These are phyloP conservation scores for Penicillium sp. DNA, from an alignment of 2,329 filamentous ascomycete species.

Conservation along the genomic window DNA sequence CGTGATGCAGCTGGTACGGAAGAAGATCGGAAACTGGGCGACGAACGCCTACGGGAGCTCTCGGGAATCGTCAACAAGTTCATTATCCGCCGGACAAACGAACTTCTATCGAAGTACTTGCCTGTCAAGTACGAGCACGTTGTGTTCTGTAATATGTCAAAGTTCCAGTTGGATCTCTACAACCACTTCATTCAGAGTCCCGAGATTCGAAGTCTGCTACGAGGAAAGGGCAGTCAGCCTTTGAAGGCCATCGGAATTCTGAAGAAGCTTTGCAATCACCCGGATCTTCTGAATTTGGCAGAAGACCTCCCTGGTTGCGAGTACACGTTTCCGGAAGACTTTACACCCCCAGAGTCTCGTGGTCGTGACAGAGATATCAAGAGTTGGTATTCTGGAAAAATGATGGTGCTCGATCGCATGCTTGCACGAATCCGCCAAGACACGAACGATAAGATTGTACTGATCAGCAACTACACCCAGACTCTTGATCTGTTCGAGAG, in stretches of 20 bases:
- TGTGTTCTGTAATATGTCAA: slow-evolving; percentile 93
- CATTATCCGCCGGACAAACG: slow-evolving; percentile 96
- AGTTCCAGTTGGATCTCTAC: slow-evolving; percentile 91
- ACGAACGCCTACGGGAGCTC: slow-evolving; percentile 81
- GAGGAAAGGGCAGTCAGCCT: slow-evolving; percentile 93
- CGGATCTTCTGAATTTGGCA: slow-evolving; percentile 83
- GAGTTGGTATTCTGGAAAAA: slow-evolving; percentile 96
- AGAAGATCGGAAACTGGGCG: slow-evolving; percentile 78
- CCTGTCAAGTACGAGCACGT: slow-evolving; percentile 99
- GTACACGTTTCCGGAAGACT: slow-evolving; percentile 80
- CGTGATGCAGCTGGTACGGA: slow-evolving; percentile 90
- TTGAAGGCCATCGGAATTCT: slow-evolving; percentile 95
- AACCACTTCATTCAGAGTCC: slow-evolving; percentile 97
- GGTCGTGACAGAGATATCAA: slow-evolving; percentile 92
- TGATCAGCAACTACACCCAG: slow-evolving; percentile 98
- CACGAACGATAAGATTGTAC: slow-evolving; percentile 98
- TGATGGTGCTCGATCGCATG: slow-evolving; percentile 98
- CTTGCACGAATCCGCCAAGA: slow-evolving; percentile 92
- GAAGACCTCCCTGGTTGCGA: slow-evolving; percentile 89
- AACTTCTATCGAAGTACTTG: slow-evolving; percentile 95
- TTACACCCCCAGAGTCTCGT: slow-evolving; percentile 82
- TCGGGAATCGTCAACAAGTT: slow-evolving; percentile 93
- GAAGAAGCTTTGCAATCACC: slow-evolving; percentile 98
- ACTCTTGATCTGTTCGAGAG: slow-evolving; percentile 94
- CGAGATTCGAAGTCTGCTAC: slow-evolving; percentile 87